These are phyloP conservation scores for Penicillium verrucosum DNA, from an alignment of 2,329 filamentous ascomycete species.

Conservation along the genomic window DNA sequence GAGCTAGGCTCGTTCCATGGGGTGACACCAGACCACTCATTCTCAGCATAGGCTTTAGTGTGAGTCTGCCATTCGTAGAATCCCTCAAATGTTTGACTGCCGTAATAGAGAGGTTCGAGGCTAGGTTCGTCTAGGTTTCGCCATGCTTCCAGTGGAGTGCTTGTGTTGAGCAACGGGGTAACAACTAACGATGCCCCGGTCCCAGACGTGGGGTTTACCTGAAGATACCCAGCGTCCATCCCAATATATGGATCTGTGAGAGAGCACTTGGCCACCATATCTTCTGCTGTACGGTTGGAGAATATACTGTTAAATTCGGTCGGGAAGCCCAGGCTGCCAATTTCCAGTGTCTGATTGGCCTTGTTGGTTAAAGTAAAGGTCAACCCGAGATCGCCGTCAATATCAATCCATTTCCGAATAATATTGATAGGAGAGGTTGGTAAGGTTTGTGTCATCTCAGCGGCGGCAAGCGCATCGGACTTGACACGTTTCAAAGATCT, in stretches of 20 bases:
- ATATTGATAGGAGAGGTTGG: no score
- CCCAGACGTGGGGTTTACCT: background rate
- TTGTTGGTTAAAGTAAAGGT: no score
- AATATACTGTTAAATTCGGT: no score
- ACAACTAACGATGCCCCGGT: background rate
- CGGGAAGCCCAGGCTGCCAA: no score
- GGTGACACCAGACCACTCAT: slow-evolving; percentile 50
- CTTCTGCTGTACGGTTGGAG: no score
- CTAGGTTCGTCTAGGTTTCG: slow-evolving; percentile 32
- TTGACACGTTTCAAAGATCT: no score
- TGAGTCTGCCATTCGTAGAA: slow-evolving; percentile 60
- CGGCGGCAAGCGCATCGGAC: no score
- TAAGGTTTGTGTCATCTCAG: no score
- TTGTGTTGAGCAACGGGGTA: background rate
- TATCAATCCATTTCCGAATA: no score
- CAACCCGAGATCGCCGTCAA: no score
- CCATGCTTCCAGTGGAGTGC: background rate
- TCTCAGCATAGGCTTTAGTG: slow-evolving; percentile 54
- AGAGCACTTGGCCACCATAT: background rate
- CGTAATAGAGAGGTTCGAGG: slow-evolving; percentile 52
- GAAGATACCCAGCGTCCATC: background rate
- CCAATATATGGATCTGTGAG: background rate
- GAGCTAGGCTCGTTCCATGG: slow-evolving; percentile 51
- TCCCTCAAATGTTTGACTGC: slow-evolving; percentile 57
- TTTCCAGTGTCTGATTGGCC: no score